Evolutionary conservation across 2,329 filamentous ascomycete genomes (phyloP), one percentile per base, ranked within the genome.

Genomic region (Fusarium sambucinum): DNA sequence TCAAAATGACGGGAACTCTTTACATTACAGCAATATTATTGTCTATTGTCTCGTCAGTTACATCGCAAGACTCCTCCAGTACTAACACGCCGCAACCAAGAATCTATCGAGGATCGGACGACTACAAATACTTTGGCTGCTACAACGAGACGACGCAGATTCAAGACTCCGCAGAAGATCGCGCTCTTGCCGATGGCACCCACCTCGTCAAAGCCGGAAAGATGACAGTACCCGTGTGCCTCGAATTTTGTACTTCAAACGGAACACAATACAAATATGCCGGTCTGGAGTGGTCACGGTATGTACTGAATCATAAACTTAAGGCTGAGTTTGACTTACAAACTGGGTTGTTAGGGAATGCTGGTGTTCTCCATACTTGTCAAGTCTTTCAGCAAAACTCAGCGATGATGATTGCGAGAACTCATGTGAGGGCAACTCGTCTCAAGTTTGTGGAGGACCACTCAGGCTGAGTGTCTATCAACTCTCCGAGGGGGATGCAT

Each of bases 81-180:
- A 51, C 59, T 21, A 68, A 41, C 4, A 2, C 14, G 68, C 16
- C 10, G 8, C 32, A 38, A 23, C 44, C 75, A 30, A 71, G 62
- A 6, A 75, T 82, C 68, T 83, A 80, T 74, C 74, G 74, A 48
- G 72, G 71, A 38, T 76, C 77, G 8, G 65, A 70, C 30, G 74
- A 71, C 44, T 88, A 87, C 77, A 65, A 55, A 17, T 88, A 88
- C 76, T 73, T 77, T n/a, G 87, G 87, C 57, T 89, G 87, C 78
- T 88, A 78, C 78, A 86, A 87, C 69, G 87, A 89, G 73, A 87
- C 86, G 3, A 82, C 80, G n/a, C 77, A 78, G 38, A 72, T 85
- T 16, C 63, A 76, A 16, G 75, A 77, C 62, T 80, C 84, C 6
- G 78, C 78, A 29, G 46, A 74, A 62, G 48, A 81, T 80, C 70